Percentiles rank a stretch among this genome's conserved stretches.
Conservation (phyloP, 2,329 filamentous ascomycete genomes). For the Aureobasidium melanogenum region DNA sequence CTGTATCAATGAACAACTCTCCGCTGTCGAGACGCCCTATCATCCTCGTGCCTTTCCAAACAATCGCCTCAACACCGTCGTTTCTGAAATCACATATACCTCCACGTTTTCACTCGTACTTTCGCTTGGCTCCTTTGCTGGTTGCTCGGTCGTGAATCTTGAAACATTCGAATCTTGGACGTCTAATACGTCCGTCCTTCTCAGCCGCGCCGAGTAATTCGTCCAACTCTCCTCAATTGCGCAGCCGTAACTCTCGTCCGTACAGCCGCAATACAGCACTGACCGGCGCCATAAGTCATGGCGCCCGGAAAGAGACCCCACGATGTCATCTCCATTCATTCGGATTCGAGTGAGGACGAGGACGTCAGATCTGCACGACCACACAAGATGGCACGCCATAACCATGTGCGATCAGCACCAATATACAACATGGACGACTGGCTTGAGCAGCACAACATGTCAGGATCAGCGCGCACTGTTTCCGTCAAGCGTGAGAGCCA, state of each 20-base stretch:
- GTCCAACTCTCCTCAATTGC: background rate
- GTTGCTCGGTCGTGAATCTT: too few relatives aligned
- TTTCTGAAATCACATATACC: background rate
- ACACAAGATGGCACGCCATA: background rate
- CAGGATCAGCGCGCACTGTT: background rate
- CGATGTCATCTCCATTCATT: constrained; percentile 3
- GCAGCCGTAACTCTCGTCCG: background rate
- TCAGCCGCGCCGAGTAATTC: background rate
- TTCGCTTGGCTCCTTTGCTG: background rate
- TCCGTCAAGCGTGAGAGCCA: background rate
- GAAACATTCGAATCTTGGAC: background rate
- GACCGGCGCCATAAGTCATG: background rate
- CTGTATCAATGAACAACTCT: background rate
- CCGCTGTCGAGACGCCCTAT: background rate
- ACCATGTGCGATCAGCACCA: background rate
- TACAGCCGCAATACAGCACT: background rate
- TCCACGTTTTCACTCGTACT: background rate
- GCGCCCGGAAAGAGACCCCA: background rate
- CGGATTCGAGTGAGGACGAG: background rate
- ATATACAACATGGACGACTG: background rate
- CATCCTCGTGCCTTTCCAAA: background rate
- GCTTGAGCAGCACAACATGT: background rate
- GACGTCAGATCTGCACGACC: background rate
- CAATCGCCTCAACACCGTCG: background rate
- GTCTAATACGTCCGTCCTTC: background rate